Conservation (phyloP, 768 basidiomycete species). For the Hortiboletus flavorubellus region DNA sequence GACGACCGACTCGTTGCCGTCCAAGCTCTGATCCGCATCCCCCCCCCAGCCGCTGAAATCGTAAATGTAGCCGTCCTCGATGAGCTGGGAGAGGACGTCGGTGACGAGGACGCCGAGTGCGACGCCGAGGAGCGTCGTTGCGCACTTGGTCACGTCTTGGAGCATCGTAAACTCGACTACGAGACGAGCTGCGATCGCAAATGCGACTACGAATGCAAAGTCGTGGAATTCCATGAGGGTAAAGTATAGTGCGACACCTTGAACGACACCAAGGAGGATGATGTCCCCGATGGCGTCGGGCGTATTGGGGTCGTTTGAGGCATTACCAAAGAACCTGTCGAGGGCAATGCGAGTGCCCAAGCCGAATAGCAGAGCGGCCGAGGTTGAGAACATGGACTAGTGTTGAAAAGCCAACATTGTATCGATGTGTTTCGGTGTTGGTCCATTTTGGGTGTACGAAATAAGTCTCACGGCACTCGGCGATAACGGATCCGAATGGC, state of each 20-base stretch:
- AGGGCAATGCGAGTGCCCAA: constrained; percentile 70
- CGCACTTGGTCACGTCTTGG: constrained; percentile 52
- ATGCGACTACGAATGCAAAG: constrained; percentile 53
- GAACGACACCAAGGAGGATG: constrained; percentile 69
- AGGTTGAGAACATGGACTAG: constrained; percentile 47
- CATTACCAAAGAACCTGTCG: constrained; percentile 50
- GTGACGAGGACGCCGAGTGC: constrained; percentile 68
- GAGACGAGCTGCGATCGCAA: constrained; percentile 59
- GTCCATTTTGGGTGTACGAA: constrained; percentile 21
- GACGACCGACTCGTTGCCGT: constrained; percentile 10
- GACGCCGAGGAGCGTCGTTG: constrained; percentile 62
- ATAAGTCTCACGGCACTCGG: neutral
- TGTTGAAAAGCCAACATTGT: constrained; percentile 19
- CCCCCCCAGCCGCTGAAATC: constrained; percentile 17
- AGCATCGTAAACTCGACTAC: constrained; percentile 55
- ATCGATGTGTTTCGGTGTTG: constrained; percentile 12
- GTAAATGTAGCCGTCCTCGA: constrained; percentile 47
- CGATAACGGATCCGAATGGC: neutral
- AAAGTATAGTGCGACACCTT: constrained; percentile 72
- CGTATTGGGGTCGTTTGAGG: constrained; percentile 28
- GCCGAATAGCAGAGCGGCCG: constrained; percentile 69
- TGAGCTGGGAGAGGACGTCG: constrained; percentile 64
- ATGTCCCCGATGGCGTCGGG: constrained; percentile 48
- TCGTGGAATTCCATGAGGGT: constrained; percentile 52
- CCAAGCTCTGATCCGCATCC: constrained; percentile 20